These are phyloP conservation scores for Panaeolus cyanescens DNA, from an alignment of 768 basidiomycete species.

Conservation along the genomic window DNA sequence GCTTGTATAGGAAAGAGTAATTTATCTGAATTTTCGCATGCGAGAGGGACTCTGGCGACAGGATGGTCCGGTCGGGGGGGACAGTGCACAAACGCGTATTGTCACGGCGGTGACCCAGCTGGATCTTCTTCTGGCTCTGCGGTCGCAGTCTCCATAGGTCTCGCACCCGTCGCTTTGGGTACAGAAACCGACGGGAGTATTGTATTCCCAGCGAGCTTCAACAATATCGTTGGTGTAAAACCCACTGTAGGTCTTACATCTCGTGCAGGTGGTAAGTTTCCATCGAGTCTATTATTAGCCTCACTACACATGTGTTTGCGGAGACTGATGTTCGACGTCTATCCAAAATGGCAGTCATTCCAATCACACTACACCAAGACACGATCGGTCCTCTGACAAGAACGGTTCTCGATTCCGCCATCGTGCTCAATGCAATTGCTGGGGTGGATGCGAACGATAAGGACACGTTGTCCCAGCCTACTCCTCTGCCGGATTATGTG, in stretches of 20 bases:
- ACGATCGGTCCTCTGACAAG: conserved; percentile 59
- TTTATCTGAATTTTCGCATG: conserved; percentile 54
- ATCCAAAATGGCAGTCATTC: conserved; percentile 41
- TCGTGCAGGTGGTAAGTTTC: conserved; percentile 51
- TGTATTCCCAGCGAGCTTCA: conserved; percentile 50
- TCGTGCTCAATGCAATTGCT: conserved; percentile 55
- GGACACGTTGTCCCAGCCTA: conserved; percentile 54
- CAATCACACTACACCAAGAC: conserved; percentile 58
- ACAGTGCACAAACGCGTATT: conserved; percentile 52
- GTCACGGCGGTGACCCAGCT: conserved; percentile 50
- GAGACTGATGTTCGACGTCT: neutral
- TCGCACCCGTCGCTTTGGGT: conserved; percentile 45
- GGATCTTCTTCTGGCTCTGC: conserved; percentile 62
- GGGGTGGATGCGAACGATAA: conserved; percentile 57
- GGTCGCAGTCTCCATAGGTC: conserved; percentile 50
- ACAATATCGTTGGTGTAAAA: conserved; percentile 60
- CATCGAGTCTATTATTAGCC: neutral
- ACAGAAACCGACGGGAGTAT: conserved; percentile 59
- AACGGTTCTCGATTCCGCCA: conserved; percentile 54
- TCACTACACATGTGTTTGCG: neutral
- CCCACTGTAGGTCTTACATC: conserved; percentile 62
- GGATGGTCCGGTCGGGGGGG: conserved; percentile 62
- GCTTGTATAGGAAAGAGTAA: conserved; percentile 49
- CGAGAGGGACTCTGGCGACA: conserved; percentile 42
- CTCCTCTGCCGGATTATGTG: conserved; percentile 52